Base-by-base conservation (phyloP, 1,284 basidiomycete genomes). In the Naganishia liquefaciens region DNA sequence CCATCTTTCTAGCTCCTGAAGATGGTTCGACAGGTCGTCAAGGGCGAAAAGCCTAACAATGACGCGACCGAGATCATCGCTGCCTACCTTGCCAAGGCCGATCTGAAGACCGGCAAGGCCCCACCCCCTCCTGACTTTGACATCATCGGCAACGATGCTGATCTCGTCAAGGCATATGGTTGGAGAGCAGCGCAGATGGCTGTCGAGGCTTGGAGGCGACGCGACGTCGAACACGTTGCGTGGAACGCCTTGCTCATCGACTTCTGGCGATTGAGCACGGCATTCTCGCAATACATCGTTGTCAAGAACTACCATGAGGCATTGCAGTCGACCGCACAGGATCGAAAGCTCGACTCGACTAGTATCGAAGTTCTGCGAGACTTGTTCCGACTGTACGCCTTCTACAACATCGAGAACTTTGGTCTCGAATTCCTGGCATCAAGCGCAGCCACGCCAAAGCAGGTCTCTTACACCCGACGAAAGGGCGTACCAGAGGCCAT, bases 161-260 rank as follows among this genome's bases (percentile, higher is more conserved):
- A 79, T 6, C 70, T 77, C 0, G 87, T 88, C 72, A 81, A 85
- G 0, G 83, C 81, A 61, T 80, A 80, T 10, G 82, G 84, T 62
- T 83, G 84, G 55, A 80, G 86, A 23, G 83, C 88, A 0, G 81
- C 86, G 0, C 83, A 81, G 67, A 87, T 86, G 0, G 81, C 88
- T 17, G 84, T 84, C 0, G 88, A 89, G 62, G 86, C 87, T 0
- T 89, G 87, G 42, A 40, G 53, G 27, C 58, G 43, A 10, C 64
- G 64, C 6, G 64, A 65, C 11, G 49, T 53, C 39, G 64, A 65
- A 40, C 50, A 65, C 27, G 51, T 46, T 13, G 51, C 64, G 5
- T 65, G 64, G 64, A 65, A 65, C 64, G 58, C 64, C 2, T 37
- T 65, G 39, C 64, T 65, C 51, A 58, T 65, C 57, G 64, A 65